Percentiles rank a stretch among this genome's conserved stretches.
Evolutionary conservation across 257 asterid genomes (phyloP).

Genomic region (Leptodermis oblonga): DNA sequence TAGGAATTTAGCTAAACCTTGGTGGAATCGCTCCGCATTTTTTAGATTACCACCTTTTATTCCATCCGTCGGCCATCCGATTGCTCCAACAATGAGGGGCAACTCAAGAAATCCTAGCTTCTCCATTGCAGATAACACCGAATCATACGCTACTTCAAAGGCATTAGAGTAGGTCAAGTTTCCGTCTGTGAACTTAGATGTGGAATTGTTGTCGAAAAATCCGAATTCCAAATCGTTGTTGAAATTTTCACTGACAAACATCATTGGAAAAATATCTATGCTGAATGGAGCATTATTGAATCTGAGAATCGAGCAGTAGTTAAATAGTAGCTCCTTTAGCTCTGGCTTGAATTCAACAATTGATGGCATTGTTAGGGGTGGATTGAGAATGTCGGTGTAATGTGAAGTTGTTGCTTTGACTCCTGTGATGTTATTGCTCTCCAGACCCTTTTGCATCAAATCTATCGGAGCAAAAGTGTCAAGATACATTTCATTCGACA

Average conservation of each 20-base stretch:
- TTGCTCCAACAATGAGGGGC: constrained; percentile 50
- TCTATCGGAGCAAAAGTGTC: background rate
- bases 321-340: background rate
- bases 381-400: background rate
- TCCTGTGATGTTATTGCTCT: background rate
- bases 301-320: background rate
- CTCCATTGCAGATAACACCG: constrained; percentile 40
- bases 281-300: constrained; percentile 15
- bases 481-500: background rate
- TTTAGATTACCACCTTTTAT: constrained; percentile 18
- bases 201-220: constrained; percentile 53
- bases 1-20: constrained; percentile 50
- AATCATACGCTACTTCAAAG: constrained; percentile 66
- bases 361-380: background rate
- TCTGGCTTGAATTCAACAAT: background rate
- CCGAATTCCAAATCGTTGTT: constrained; percentile 52
- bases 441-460: background rate
- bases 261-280: constrained; percentile 66
- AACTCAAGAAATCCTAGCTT: constrained; percentile 32
- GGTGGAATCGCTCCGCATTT: constrained; percentile 51
- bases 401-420: constrained; percentile 8
- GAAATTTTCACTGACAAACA: constrained; percentile 32
- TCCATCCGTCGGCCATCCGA: constrained; percentile 93
- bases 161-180: constrained; percentile 37
- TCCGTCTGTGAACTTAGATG: constrained; percentile 36